A percentile compares a stretch with the other conserved stretches of the same genome.
Evolutionary conservation across 805 yeast species (phyloP).

Genomic region (Pachysolen tannophilus): DNA sequence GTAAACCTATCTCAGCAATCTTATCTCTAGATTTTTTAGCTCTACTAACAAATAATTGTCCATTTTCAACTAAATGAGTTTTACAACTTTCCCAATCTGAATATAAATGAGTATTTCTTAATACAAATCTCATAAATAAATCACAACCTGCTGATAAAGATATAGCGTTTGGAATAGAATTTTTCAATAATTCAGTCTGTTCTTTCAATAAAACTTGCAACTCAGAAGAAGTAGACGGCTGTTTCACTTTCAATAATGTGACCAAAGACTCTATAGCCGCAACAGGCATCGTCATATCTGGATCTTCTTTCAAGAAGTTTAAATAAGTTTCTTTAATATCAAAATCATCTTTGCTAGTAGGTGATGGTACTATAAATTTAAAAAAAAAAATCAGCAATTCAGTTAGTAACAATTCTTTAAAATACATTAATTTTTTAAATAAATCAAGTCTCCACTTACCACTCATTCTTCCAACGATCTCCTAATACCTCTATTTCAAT

Average conservation of each 20-base stretch:
- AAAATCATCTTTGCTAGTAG: slow-evolving; percentile 31
- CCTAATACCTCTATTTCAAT: no score
- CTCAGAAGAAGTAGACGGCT: slow-evolving; percentile 92
- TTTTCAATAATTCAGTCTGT: slow-evolving; percentile 68
- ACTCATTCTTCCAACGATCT: no score
- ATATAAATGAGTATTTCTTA: slow-evolving; percentile 77
- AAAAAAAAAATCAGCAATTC: no score
- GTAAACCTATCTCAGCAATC: slow-evolving; percentile 81
- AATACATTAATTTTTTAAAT: no score
- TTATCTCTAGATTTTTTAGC: slow-evolving; percentile 85
- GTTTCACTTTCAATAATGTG: slow-evolving; percentile 69
- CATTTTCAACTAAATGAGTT: slow-evolving; percentile 84
- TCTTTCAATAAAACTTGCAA: slow-evolving; percentile 72
- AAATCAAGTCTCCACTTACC: no score
- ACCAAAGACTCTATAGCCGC: slow-evolving; percentile 96
- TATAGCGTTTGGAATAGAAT: slow-evolving; percentile 81
- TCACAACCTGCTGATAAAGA: slow-evolving; percentile 97
- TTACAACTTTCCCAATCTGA: slow-evolving; percentile 95
- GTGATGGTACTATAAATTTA: no score
- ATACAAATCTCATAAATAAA: slow-evolving; percentile 86
- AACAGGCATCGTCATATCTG: slow-evolving; percentile 98
- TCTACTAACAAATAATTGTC: slow-evolving; percentile 82
- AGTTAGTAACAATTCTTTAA: no score
- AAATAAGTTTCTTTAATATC: slow-evolving; percentile 80
- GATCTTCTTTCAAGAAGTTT: slow-evolving; percentile 74